These are phyloP conservation scores for Dalechampia spathulata DNA, from an alignment of 441 rosid genomes.

Conservation along the genomic window DNA sequence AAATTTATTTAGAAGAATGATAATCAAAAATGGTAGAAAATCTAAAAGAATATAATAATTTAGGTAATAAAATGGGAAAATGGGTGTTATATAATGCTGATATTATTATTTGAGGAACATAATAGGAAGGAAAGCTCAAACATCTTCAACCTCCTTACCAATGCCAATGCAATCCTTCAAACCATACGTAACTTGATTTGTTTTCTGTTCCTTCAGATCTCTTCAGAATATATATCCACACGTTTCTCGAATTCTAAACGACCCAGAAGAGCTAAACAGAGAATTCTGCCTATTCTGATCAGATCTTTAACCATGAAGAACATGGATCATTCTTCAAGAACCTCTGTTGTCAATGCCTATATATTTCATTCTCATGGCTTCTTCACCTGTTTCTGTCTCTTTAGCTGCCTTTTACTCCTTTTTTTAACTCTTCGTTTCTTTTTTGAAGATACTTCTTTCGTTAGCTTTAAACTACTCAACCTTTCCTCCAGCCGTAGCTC, in stretches of 20 bases:
- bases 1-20: too few relatives aligned
- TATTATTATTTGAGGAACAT: not conserved
- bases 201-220: too few relatives aligned
- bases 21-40: too few relatives aligned
- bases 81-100: not conserved
- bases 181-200: too few relatives aligned
- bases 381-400: slow-evolving; percentile 35
- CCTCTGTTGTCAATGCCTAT: slow-evolving; percentile 11
- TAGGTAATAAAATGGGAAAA: too few relatives aligned
- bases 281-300: not conserved
- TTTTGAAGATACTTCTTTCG: slow-evolving; percentile 33
- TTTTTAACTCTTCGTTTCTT: slow-evolving; percentile 48
- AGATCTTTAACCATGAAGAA: slow-evolving; percentile 13
- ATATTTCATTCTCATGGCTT: slow-evolving; percentile 18
- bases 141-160: slow-evolving; percentile 9
- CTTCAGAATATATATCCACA: too few relatives aligned
- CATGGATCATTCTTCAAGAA: not conserved
- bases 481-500: slow-evolving; percentile 20
- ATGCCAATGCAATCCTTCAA: too few relatives aligned
- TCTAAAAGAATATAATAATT: too few relatives aligned
- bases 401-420: slow-evolving; percentile 39
- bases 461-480: slow-evolving; percentile 36
- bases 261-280: too few relatives aligned
- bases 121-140: not conserved
- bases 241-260: too few relatives aligned